Base-by-base conservation (phyloP, 163 green algal species). In the Picocystis sp. region DNA sequence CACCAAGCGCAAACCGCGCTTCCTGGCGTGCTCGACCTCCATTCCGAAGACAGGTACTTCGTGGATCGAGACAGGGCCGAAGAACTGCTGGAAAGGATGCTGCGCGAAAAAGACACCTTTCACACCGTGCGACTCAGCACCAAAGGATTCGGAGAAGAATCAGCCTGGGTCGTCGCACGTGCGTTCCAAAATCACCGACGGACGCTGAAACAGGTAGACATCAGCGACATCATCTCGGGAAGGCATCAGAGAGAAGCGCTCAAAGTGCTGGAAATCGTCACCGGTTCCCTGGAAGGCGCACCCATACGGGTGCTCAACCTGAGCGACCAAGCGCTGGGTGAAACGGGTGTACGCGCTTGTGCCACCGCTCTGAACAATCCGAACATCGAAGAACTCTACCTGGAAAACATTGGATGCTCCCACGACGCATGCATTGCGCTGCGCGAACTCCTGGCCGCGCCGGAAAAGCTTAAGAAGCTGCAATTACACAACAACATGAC, bases 401-500 rank as follows among this genome's bases (percentile, higher is more conserved):
- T 97, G n/a, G 74, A 86, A 54, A 97, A 96, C 62, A 84, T 94
- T 48, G 88, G 88, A 50, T 86, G 79, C 58, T 93, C 81, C 24
- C 78, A 84, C 38, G 69, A 87, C 51, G 88, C 83, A 35, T 93
- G 83, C 67, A 62, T 57, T 8, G 86, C 87, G 1, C 65, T 94
- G 22, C 60, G 67, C 17, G 84, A 96, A 62, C 76, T 94, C 50
- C 52, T 94, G 29, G 57, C 48, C 1, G 25, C 11, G 3, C 33
- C 65, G 64, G 33, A 29, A 41, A 23, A 22, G 22, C 61, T 86
- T 12, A 61, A 50, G 19, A 60, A 61, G 35, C 62, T 95, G 53
- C 80, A 91, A 60, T 71, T 96, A n/a, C 83, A 83, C 73, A 97
- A 97, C 75, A 97, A 96, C 75, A 94, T 95, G 87, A 87, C 61